phyloP scores from a whole-genome alignment of 768 basidiomycete genomes.

The Baorangia bicolor region DNA sequence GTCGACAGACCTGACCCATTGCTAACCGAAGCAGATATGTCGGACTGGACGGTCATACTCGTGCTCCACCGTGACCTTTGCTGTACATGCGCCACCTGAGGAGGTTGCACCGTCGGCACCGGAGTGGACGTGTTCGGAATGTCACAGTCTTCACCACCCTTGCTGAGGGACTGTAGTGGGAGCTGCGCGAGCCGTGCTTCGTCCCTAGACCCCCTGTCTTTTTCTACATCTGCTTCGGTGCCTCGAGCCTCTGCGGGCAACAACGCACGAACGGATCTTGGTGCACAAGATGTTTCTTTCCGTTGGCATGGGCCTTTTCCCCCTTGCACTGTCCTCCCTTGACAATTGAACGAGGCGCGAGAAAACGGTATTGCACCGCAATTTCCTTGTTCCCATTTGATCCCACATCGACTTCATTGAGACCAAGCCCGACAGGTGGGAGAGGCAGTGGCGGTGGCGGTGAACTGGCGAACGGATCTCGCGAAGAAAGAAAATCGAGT shows the following conservation, averaged over 20 bases:
- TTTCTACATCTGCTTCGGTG: constrained; percentile 14
- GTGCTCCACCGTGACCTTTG: constrained; percentile 32
- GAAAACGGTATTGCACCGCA: constrained; percentile 31
- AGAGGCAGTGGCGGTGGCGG: constrained; percentile 34
- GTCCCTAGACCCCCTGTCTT: constrained; percentile 26
- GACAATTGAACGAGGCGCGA: constrained; percentile 31
- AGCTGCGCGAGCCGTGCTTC: constrained; percentile 31
- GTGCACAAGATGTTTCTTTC: constrained; percentile 23
- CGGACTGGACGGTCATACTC: constrained; percentile 31
- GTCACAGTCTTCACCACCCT: constrained; percentile 6
- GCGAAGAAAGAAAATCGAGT: constrained; percentile 34
- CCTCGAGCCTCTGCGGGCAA: constrained; percentile 21
- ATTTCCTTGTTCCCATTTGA: constrained; percentile 27
- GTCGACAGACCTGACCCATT: constrained; percentile 28
- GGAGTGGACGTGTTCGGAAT: constrained; percentile 2
- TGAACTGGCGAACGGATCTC: constrained; percentile 34
- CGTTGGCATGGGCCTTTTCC: constrained; percentile 12
- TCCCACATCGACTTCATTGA: constrained; percentile 29
- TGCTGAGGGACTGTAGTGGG: constrained; percentile 28
- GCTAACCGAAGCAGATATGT: constrained; percentile 26
- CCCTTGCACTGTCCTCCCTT: constrained; percentile 23
- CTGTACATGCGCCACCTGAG: constrained; percentile 19
- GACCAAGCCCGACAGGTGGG: constrained; percentile 27
- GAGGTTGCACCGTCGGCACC: constrained; percentile 9
- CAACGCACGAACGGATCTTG: constrained; percentile 27